Base-by-base conservation (phyloP, 305 asterid genomes). In the Plantago rigida region DNA sequence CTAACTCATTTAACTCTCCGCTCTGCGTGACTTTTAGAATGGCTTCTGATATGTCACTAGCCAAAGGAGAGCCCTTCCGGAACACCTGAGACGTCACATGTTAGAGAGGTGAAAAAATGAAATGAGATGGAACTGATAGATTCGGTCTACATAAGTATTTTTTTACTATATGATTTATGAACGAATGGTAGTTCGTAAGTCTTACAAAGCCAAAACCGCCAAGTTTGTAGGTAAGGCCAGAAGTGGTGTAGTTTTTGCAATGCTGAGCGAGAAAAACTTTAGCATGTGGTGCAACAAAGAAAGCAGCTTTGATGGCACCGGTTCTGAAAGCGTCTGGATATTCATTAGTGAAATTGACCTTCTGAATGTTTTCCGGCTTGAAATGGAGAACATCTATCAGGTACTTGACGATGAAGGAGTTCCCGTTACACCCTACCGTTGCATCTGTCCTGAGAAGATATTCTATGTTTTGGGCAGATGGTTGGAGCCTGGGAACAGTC, bases 171-270 rank as follows among this genome's bases (percentile, higher is more conserved):
- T 22, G 26, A 22, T 22, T 22, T 22, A 22, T 22, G 26, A 22
- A 22, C 2, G 26, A 22, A 22, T 22, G 26, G 26, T 22, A 22
- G 26, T 0, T 29, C 26, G 42, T 31, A 3, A 31, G 53, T 67
- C 89, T 80, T 79, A 87, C 94, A 64, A 81, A 87, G 52, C 90
- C 90, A 70, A 84, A 81, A 42, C 95, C 90, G 17, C 95, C 90
- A 3, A 82, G 81, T 62, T 72, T 78, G 81, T 48, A 68, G 51
- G 63, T 70, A 47, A 71, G 72, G 3, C 83, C 89, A 1, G 84
- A 72, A 10, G 22, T 67, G 22, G 63, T 65, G 68, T 77, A 84
- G 45, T 81, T 86, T 50, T 67, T 42, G 81, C 90, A 82, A 39
- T 84, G 64, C 71, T 76, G 60, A 1, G 83, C 77, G 0, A 87